phyloP scores from a whole-genome alignment of 352 stramenopile genomes.

The Phytopythium delawarense region DNA sequence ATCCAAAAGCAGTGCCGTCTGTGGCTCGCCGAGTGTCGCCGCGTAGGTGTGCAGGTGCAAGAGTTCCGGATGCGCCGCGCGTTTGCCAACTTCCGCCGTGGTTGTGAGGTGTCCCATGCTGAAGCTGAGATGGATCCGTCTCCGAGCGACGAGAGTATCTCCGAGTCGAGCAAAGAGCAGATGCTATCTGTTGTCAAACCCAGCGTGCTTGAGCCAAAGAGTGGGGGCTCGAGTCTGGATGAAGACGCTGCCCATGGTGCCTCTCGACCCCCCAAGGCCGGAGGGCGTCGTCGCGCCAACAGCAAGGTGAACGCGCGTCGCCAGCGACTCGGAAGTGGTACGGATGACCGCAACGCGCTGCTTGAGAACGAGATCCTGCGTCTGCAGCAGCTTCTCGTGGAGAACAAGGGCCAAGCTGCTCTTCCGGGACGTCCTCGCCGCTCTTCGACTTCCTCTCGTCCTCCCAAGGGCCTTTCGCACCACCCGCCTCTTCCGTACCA shows the following conservation, averaged over 20 bases:
- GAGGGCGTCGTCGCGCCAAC: constrained; percentile 3
- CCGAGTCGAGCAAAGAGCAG: constrained; percentile 9
- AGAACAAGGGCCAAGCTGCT: constrained; percentile 29
- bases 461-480: constrained; percentile 11
- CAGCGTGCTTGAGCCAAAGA: not conserved
- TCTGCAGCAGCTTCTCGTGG: constrained; percentile 66
- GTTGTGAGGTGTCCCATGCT: constrained; percentile 14
- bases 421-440: constrained; percentile 10
- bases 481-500: constrained; percentile 14
- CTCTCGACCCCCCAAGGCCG: not conserved
- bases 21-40: constrained; percentile 23
- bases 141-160: constrained; percentile 14
- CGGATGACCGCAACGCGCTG: constrained; percentile 39
- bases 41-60: constrained; percentile 13
- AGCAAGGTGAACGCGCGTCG: constrained; percentile 2
- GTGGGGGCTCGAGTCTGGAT: constrained; percentile 3
- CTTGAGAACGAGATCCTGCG: constrained; percentile 71
- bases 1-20: constrained; percentile 26
- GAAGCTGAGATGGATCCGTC: constrained; percentile 29
- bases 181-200: not conserved
- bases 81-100: constrained; percentile 30
- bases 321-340: constrained; percentile 17
- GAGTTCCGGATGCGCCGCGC: constrained; percentile 27
- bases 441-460: constrained; percentile 17
- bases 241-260: not conserved